Conservation (phyloP, 805 yeast species). For the Wickerhamomyces chambardii region DNA sequence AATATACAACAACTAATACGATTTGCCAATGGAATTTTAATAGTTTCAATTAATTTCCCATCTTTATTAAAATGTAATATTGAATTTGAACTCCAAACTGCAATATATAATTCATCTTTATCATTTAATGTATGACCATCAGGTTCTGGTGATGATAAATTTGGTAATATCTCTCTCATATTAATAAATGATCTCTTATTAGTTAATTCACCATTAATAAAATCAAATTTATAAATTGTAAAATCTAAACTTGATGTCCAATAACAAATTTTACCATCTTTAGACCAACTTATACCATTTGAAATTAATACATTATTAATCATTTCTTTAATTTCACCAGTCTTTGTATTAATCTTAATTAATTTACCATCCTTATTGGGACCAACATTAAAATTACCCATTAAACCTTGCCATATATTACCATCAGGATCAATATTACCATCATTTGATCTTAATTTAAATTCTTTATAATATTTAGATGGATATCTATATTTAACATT, state of each 20-base stretch:
- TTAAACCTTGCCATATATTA: constrained; percentile 72
- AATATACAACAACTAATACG: constrained; percentile 60
- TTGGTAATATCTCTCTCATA: constrained; percentile 17
- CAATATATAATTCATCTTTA: constrained; percentile 45
- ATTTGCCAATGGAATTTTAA: constrained; percentile 45
- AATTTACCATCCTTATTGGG: constrained; percentile 42
- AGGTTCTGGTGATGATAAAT: constrained; percentile 46
- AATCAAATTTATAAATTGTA: constrained; percentile 39
- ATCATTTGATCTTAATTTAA: constrained; percentile 61
- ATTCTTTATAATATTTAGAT: constrained; percentile 8
- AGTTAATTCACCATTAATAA: constrained; percentile 23
- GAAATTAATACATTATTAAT: constrained; percentile 36
- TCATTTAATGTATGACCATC: constrained; percentile 68
- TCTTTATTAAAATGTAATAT: constrained; percentile 42
- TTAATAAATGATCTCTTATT: constrained; percentile 32
- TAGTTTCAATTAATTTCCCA: constrained; percentile 44
- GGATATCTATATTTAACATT: constrained; percentile 26
- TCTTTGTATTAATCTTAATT: constrained; percentile 28
- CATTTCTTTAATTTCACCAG: constrained; percentile 20
- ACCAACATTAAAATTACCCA: constrained; percentile 46
- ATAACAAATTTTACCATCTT: constrained; percentile 30
- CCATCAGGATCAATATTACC: constrained; percentile 77
- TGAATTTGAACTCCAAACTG: constrained; percentile 54
- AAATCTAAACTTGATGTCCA: constrained; percentile 44
- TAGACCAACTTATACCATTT: constrained; percentile 61